These are phyloP conservation scores for Leishmania tropica DNA, from an alignment of 208 protist species.

Conservation along the genomic window DNA sequence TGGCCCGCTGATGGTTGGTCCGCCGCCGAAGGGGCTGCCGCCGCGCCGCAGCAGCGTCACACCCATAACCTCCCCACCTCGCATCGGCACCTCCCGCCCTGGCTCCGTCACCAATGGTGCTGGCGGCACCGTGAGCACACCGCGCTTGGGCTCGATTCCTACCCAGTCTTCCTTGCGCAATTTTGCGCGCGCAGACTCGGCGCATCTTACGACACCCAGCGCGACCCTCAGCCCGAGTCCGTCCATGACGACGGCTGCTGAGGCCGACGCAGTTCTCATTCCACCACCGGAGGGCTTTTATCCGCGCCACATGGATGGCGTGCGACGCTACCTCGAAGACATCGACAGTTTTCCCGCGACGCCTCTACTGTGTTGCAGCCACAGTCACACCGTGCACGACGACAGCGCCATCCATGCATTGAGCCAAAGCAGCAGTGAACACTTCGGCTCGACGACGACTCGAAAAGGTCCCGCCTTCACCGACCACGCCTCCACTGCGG, in stretches of 20 bases:
- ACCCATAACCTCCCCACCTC: slow-evolving; percentile 9
- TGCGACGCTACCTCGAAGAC: slow-evolving; percentile 21
- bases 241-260: neutral
- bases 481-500: neutral
- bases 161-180: neutral
- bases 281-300: slow-evolving; percentile 54
- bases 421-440: neutral
- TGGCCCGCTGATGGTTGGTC: neutral
- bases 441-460: neutral
- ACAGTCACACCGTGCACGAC: slow-evolving; percentile 11
- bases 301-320: slow-evolving; percentile 31
- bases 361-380: slow-evolving; percentile 14
- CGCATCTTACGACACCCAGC: slow-evolving; percentile 1
- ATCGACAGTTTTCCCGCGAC: slow-evolving; percentile 19
- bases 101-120: slow-evolving; percentile 3
- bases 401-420: slow-evolving; percentile 5
- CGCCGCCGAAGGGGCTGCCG: slow-evolving; percentile 14
- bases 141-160: neutral
- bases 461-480: neutral
- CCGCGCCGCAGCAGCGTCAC: slow-evolving; percentile 28
- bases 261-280: slow-evolving; percentile 12
- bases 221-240: neutral
- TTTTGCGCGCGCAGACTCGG: slow-evolving; percentile 4
- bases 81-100: neutral
- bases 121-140: neutral